Evolutionary conservation across 805 yeast species (phyloP), one percentile per base, ranked within the genome.

Genomic region (Candida glaebosa): DNA sequence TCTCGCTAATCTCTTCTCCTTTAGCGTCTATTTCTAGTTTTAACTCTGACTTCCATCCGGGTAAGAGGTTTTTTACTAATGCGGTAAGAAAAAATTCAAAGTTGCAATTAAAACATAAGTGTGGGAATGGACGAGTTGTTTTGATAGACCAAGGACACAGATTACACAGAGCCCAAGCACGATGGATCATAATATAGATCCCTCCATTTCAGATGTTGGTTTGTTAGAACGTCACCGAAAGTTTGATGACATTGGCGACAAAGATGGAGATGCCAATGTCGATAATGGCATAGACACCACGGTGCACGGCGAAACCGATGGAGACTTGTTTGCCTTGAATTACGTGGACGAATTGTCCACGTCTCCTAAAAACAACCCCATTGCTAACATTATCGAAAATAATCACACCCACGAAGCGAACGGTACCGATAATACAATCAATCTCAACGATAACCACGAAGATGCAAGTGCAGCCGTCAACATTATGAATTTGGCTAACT

Each of bases 401-500:
- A 24, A 24, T 24, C 8, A 24, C 28, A 24, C 28, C 28, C 8
- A 24, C 28, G 12, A 24, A 8, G 10, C 8, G 10, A 24, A 24
- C 12, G 12, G 12, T 12, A 12, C 12, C 28, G 12, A 24, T 24
- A 24, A 24, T 24, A 24, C 8, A 8, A 24, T 34, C 22, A 22
- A 24, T 24, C 28, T 24, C 12, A 12, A 12, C 12, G 28, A 12
- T 24, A 24, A 24, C 5, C n/a, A 17, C 9, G 37, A 34, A 6
- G 7, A 18, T 18, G 28, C 28, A 8, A 16, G 16, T 7, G 22
- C 37, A 4, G 37, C 37, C 9, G n/a, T 34, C 8, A 34, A 34
- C 7, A 34, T 34, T 22, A 34, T 34, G 37, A 34, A 34, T 34
- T 17, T 34, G 26, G n/a, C 26, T 8, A 34, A 34, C 26, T 34